Base-by-base conservation (phyloP, 2,329 filamentous ascomycete species). In the Chalaropsis ovoidea region DNA sequence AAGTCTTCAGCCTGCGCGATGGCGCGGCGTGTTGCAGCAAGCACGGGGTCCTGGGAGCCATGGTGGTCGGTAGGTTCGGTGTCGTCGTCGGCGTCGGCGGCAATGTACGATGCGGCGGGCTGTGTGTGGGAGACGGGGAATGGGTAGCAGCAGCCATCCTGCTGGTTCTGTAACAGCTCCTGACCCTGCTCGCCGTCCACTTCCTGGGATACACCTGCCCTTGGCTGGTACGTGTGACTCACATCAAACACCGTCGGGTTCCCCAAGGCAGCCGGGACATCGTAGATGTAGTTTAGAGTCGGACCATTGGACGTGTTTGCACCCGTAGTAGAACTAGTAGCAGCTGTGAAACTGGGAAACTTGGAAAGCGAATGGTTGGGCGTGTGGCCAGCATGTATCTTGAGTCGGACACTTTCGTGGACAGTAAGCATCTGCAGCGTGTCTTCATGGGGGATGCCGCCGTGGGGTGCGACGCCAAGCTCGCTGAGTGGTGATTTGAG, bases 351-450 rank as follows among this genome's bases (percentile, higher is more conserved):
- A 31, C 71, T 79, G 13, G 76, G 76, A 17, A 83, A 73, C 1
- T 79, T 72, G 3, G 82, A 83, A 11, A 84, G 74, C 0, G 82
- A 83, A 71, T 85, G 82, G 62, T 79, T 85, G 6, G 83, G 83
- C 1, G 83, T 86, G 72, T 86, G 83, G 0, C 83, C 83, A 22
- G 83, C 83, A 71, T 86, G 80, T 78, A 86, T 82, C 0, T 78
- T 84, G 49, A 85, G 77, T 56, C 83, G 77, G 61, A 75, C 76
- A 54, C 76, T 75, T 70, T 80, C 82, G 5, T 78, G 75, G 7
- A 78, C 79, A 27, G 75, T 76, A 43, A 83, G 74, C 8, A 76
- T 76, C 68, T 80, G 74, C 63, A 80, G 72, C 2, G 79, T 79
- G 63, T 77, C 73, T 43, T 77, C 75, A 19, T 24, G 43, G 19